These are phyloP conservation scores for Epichloe amarillans DNA, from an alignment of 2,329 filamentous ascomycete genomes.

Conservation along the genomic window DNA sequence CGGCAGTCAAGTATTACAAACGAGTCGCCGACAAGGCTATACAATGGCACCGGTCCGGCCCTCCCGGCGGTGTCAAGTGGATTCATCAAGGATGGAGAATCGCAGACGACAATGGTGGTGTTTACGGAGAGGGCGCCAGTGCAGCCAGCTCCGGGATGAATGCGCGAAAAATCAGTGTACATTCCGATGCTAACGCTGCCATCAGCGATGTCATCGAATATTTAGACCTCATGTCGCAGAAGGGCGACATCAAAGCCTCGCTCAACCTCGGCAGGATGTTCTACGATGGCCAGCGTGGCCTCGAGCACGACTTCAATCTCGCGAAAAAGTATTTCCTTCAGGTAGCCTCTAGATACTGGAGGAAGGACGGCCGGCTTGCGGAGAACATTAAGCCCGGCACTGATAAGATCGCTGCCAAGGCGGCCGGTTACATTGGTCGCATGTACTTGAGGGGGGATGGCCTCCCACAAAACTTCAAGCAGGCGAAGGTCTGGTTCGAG, in stretches of 20 bases:
- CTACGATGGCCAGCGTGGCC: constrained; percentile 69
- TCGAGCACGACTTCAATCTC: constrained; percentile 58
- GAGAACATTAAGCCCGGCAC: constrained; percentile 56
- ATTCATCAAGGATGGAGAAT: constrained; percentile 69
- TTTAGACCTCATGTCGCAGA: constrained; percentile 76
- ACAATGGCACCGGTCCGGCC: constrained; percentile 73
- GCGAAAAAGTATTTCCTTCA: constrained; percentile 72
- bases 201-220: constrained; percentile 94
- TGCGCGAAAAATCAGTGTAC: constrained; percentile 57
- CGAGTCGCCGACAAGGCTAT: constrained; percentile 88
- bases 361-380: constrained; percentile 57
- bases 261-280: constrained; percentile 76
- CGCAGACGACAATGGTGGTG: constrained; percentile 79
- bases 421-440: constrained; percentile 73
- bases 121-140: constrained; percentile 92
- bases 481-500: constrained; percentile 71
- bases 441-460: constrained; percentile 88
- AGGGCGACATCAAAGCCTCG: constrained; percentile 77
- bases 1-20: constrained; percentile 80
- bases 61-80: constrained; percentile 74
- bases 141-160: constrained; percentile 76
- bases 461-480: constrained; percentile 61
- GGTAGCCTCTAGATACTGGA: constrained; percentile 73
- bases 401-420: constrained; percentile 69
- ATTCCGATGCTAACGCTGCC: constrained; percentile 71